phyloP scores from a whole-genome alignment of 2,329 filamentous ascomycete species.

The Sclerotinia trifoliorum region DNA sequence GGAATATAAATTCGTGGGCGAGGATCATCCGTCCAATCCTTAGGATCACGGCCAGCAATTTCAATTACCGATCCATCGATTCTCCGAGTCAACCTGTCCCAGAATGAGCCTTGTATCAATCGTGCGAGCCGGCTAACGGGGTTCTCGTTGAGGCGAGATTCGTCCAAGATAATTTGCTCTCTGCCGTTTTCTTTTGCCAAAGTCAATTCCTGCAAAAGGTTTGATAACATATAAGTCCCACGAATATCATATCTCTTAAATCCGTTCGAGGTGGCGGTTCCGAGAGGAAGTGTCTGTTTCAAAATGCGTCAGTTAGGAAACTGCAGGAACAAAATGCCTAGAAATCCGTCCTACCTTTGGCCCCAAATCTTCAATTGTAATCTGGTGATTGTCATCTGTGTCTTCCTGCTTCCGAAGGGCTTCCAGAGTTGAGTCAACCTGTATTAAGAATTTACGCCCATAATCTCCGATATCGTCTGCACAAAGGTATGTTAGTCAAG shows the following conservation, averaged over 20 bases:
- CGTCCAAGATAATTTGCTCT: slow-evolving; percentile 86
- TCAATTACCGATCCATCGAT: slow-evolving; percentile 90
- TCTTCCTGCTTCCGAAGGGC: slow-evolving; percentile 82
- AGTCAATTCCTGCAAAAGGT: slow-evolving; percentile 90
- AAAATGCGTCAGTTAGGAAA: background rate
- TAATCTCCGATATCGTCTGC: slow-evolving; percentile 70
- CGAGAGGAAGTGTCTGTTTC: slow-evolving; percentile 71
- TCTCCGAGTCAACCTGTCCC: slow-evolving; percentile 83
- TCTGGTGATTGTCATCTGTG: slow-evolving; percentile 91
- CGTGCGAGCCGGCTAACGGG: slow-evolving; percentile 85
- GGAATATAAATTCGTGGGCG: slow-evolving; percentile 91
- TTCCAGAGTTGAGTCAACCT: slow-evolving; percentile 80
- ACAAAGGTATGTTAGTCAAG: slow-evolving; percentile 21
- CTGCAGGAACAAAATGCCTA: background rate
- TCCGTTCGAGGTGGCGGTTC: slow-evolving; percentile 82
- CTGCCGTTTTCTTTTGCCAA: slow-evolving; percentile 88
- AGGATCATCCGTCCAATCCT: slow-evolving; percentile 91
- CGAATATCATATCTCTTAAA: slow-evolving; percentile 87
- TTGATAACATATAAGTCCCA: slow-evolving; percentile 96
- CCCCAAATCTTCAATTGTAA: slow-evolving; percentile 93
- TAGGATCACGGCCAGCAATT: slow-evolving; percentile 82
- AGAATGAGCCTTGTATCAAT: slow-evolving; percentile 86
- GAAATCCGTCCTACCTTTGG: slow-evolving; percentile 65
- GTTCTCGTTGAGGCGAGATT: slow-evolving; percentile 90
- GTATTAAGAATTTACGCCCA: slow-evolving; percentile 78